Evolutionary conservation across 2,329 filamentous ascomycete genomes (phyloP), one percentile per base, ranked within the genome.

Genomic region (Alternaria sp.): DNA sequence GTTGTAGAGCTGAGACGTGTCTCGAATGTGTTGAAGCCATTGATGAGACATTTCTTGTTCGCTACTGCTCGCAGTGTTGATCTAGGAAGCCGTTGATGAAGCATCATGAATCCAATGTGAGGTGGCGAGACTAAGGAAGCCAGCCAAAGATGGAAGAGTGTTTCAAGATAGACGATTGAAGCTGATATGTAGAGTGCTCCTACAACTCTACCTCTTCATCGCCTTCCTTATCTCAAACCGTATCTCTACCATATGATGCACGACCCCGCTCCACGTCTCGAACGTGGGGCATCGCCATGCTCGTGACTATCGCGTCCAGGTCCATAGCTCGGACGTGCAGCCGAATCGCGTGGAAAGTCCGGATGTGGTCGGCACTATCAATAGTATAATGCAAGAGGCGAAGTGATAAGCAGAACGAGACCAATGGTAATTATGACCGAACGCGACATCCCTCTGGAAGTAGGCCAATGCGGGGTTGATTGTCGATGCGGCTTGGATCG

Each of bases 191-290:
- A 51, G 49, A 41, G 14, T 6, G 20, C 30, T 21, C n/a, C 20
- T 25, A 20, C 12, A 37, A 41, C 33, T 44, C 46, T 54, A 21
- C 20, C 47, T 25, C 43, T 21, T 49, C 45, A 54, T 33, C 25
- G 58, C 44, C 55, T 62, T 28, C 57, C 66, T 73, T 72, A 73
- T 74, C 71, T 66, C 49, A 60, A 61, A 25, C n/a, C 54, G 50
- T 33, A 62, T 59, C 53, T 57, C 53, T 65, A 66, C 60, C 58
- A 64, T 44, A 21, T 58, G 50, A 20, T 67, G 46, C 57, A 45
- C 43, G 55, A 72, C 71, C 71, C 71, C 71, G 71, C 71, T 67
- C 56, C 58, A 47, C 41, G 54, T 69, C 60, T 61, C 61, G 61
- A 67, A 67, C 63, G 66, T 66, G 59, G 67, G 62, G 56, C 62